Conservation (phyloP, 768 basidiomycete genomes). For the Lactarius trivialis region DNA sequence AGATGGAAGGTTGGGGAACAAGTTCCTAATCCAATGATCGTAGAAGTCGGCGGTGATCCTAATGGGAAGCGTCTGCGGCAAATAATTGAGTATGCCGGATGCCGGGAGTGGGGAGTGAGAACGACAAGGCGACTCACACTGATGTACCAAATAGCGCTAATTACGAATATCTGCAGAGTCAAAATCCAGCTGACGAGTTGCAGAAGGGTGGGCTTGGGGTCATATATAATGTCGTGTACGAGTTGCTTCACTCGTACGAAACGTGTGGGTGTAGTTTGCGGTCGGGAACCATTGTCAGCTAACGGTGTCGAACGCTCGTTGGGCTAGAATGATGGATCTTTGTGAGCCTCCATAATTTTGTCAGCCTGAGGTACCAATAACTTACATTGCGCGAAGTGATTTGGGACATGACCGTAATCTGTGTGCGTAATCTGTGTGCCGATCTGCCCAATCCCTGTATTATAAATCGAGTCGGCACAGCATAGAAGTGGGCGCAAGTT, state of each 20-base stretch:
- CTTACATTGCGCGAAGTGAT: background rate
- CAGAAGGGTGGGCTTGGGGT: background rate
- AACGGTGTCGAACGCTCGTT: background rate
- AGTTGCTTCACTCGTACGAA: background rate
- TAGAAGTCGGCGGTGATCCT: background rate
- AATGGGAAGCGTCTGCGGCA: constrained; percentile 3
- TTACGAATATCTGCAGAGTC: background rate
- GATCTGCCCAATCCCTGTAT: background rate
- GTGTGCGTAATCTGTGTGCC: too few species aligned
- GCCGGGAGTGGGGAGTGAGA: background rate
- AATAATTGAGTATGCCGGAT: background rate
- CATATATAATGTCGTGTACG: background rate
- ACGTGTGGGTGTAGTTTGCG: background rate
- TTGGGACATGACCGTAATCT: constrained; percentile 5
- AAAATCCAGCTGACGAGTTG: constrained; percentile 4
- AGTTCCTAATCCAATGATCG: constrained; percentile 4
- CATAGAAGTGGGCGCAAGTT: background rate
- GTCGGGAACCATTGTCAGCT: background rate
- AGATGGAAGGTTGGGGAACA: constrained; percentile 12
- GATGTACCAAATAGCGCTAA: background rate
- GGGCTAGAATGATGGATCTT: background rate
- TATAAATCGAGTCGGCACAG: background rate
- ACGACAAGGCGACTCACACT: background rate
- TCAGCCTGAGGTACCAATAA: background rate
- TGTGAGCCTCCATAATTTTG: background rate